Conservation (phyloP, 306 rosid genomes). For the Urtica urens region DNA sequence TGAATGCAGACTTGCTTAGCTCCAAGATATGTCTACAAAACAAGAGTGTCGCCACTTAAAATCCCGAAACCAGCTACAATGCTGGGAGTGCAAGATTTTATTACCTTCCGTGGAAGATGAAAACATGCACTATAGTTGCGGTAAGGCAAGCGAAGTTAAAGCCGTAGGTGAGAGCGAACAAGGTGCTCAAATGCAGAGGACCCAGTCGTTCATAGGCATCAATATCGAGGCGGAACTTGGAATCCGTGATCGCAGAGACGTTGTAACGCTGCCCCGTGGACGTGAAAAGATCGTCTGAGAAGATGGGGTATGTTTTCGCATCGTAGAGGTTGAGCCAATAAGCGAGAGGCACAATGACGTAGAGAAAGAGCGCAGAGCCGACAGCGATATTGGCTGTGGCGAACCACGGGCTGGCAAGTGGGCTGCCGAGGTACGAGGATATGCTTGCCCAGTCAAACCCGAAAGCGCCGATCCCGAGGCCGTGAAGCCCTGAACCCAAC, state of each 20-base stretch:
- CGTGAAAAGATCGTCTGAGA: constrained; percentile 56
- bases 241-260: constrained; percentile 52
- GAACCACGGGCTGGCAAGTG: constrained; percentile 89
- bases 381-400: constrained; percentile 73
- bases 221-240: constrained; percentile 48
- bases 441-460: constrained; percentile 79
- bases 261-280: constrained; percentile 55
- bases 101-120: constrained; percentile 70
- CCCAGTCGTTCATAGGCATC: constrained; percentile 51
- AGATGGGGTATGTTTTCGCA: constrained; percentile 63
- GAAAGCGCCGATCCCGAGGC: constrained; percentile 62
- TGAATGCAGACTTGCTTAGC: constrained; percentile 61
- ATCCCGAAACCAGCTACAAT: no score
- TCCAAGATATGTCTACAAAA: constrained; percentile 57
- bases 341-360: constrained; percentile 44
- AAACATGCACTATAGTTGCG: constrained; percentile 64
- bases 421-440: constrained; percentile 69
- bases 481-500: constrained; percentile 65
- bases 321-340: constrained; percentile 52
- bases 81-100: neutral
- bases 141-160: constrained; percentile 64
- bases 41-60: no score
- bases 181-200: constrained; percentile 55
- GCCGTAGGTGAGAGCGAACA: constrained; percentile 51
- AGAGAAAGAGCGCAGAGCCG: constrained; percentile 49